Percentiles rank a stretch among this genome's conserved stretches.
Conservation (phyloP, 192 early-diverging fungal genomes). For the Backusella tuberculispora region DNA sequence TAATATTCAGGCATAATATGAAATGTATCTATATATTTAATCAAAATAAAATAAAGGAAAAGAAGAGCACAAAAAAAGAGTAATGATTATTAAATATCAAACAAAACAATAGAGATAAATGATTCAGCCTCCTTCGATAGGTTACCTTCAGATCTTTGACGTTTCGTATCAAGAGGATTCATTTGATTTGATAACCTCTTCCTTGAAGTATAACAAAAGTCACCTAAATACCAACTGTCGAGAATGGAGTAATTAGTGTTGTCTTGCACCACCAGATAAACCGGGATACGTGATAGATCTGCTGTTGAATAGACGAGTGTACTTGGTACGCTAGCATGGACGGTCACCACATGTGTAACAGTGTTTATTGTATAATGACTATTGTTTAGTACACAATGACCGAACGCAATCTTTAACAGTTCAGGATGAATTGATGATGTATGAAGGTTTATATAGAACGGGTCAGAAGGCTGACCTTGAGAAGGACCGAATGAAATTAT, state of each 20-base stretch:
- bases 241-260: slow-evolving; percentile 40
- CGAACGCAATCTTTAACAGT: slow-evolving; percentile 46
- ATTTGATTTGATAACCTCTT: slow-evolving; percentile 18
- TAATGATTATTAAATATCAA: slow-evolving; percentile 5
- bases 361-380: slow-evolving; percentile 36
- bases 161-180: background rate
- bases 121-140: background rate
- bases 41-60: background rate
- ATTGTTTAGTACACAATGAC: slow-evolving; percentile 44
- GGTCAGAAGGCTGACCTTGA: slow-evolving; percentile 18
- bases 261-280: slow-evolving; percentile 38
- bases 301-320: slow-evolving; percentile 45
- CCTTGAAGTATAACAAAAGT: slow-evolving; percentile 41
- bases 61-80: background rate
- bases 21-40: background rate
- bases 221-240: slow-evolving; percentile 52
- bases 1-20: slow-evolving; percentile 21
- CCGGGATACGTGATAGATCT: slow-evolving; percentile 42
- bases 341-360: slow-evolving; percentile 32
- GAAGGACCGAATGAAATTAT: slow-evolving; percentile 24
- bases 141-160: slow-evolving; percentile 13
- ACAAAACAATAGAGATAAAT: slow-evolving; percentile 11
- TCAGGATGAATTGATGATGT: slow-evolving; percentile 13
- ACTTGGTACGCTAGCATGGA: slow-evolving; percentile 45
- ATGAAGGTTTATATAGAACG: slow-evolving; percentile 20